Percentiles rank a stretch among this genome's conserved stretches.
Evolutionary conservation across 1,139 yeast genomes (phyloP).

Genomic region (Taiozyma sp.): DNA sequence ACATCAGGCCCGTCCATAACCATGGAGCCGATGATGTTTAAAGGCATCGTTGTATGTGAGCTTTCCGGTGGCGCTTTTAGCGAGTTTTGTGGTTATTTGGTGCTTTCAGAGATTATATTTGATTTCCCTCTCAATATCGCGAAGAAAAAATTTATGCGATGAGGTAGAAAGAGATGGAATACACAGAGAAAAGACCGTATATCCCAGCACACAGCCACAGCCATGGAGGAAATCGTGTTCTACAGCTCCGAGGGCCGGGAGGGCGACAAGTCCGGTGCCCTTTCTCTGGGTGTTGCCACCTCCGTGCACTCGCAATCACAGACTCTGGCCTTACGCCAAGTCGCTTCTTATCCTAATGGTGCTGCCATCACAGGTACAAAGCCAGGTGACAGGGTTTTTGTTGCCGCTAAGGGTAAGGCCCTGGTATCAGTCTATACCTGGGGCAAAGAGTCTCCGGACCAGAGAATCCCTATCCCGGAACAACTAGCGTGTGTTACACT

Average conservation of each 20-base stretch:
- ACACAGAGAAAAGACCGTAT: neutral
- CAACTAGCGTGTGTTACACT: slow-evolving; percentile 54
- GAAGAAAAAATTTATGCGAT: slow-evolving; percentile 2
- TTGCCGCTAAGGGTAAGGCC: slow-evolving; percentile 66
- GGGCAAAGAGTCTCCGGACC: slow-evolving; percentile 79
- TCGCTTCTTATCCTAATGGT: slow-evolving; percentile 38
- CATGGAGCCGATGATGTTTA: slow-evolving; percentile 65
- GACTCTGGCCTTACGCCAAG: slow-evolving; percentile 49
- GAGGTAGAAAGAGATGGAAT: neutral
- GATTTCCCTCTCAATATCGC: neutral
- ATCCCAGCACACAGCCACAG: neutral
- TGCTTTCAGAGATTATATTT: neutral
- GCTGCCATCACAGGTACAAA: slow-evolving; percentile 39
- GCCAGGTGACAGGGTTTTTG: slow-evolving; percentile 42
- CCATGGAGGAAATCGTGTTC: slow-evolving; percentile 60
- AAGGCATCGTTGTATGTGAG: slow-evolving; percentile 55
- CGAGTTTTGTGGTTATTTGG: neutral
- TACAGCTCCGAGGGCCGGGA: slow-evolving; percentile 48
- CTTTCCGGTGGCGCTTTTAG: neutral
- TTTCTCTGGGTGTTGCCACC: slow-evolving; percentile 42
- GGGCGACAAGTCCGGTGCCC: slow-evolving; percentile 37
- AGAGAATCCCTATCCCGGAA: slow-evolving; percentile 83
- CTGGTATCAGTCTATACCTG: slow-evolving; percentile 66
- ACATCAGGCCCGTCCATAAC: slow-evolving; percentile 64
- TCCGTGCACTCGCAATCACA: slow-evolving; percentile 45